Percentiles rank a stretch among this genome's conserved stretches.
Conservation (phyloP, 345 rosid genomes). For the Pugionium cornutum region DNA sequence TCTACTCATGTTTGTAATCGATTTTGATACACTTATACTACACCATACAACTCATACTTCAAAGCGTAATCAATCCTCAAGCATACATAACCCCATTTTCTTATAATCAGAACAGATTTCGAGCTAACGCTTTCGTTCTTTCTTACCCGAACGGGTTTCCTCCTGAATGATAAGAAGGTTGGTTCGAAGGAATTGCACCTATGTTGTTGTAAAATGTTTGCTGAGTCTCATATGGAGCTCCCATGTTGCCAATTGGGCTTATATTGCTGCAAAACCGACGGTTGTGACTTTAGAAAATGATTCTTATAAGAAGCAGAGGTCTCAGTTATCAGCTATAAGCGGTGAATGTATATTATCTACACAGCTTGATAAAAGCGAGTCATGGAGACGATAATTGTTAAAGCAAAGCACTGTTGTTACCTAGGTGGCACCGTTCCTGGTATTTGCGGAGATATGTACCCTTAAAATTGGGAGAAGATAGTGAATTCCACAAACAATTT, state of each 20-base stretch:
- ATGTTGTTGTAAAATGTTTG: conserved; percentile 53
- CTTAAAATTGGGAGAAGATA: conserved; percentile 44
- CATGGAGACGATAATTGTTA: not conserved
- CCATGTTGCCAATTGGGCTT: conserved; percentile 45
- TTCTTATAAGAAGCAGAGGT: not conserved
- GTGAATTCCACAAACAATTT: conserved; percentile 15
- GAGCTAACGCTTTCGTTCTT: conserved; percentile 6
- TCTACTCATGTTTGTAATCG: conserved; percentile 8
- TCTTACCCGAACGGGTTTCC: conserved; percentile 42
- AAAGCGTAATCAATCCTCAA: conserved; percentile 11
- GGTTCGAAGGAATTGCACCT: conserved; percentile 35
- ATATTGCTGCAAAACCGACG: conserved; percentile 35
- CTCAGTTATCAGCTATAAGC: not conserved
- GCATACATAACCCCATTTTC: not conserved
- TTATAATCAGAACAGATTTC: not conserved
- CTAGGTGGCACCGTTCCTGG: conserved; percentile 54
- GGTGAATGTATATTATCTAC: no score
- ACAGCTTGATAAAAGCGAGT: not conserved
- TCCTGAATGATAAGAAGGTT: conserved; percentile 30
- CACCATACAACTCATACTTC: conserved; percentile 20
- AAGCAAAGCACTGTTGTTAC: conserved; percentile 42
- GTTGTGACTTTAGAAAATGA: conserved; percentile 32
- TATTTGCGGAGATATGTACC: conserved; percentile 58
- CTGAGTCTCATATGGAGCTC: conserved; percentile 40
- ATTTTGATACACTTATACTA: conserved; percentile 4